Percentiles rank a stretch among this genome's conserved stretches.
These are phyloP conservation scores for Wickerhamiella kurtzmanii DNA, from an alignment of 805 yeast genomes.

Conservation along the genomic window DNA sequence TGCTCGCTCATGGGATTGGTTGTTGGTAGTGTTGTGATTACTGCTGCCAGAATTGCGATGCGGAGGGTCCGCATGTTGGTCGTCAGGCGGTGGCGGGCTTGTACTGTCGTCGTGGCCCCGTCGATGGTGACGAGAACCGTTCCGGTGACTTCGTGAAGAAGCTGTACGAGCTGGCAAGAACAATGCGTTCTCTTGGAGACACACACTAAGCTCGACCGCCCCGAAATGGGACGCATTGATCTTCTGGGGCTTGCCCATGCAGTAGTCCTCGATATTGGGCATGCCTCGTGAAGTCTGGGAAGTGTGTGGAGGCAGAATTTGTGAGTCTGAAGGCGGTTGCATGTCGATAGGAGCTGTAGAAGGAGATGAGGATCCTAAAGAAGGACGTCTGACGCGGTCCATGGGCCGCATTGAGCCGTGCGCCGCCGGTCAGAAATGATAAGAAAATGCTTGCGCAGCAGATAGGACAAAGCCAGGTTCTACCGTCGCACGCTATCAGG, in stretches of 20 bases:
- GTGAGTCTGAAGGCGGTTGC: background rate
- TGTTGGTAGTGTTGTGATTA: no score
- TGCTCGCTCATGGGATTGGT: background rate
- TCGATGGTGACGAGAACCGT: constrained; percentile 2
- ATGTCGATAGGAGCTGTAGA: background rate
- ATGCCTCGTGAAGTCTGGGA: background rate
- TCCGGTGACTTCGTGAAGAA: background rate
- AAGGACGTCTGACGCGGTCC: background rate
- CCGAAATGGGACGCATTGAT: constrained; percentile 24
- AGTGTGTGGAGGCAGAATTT: background rate
- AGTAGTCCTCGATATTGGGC: constrained; percentile 14
- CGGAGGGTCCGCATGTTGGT: background rate
- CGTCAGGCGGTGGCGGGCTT: background rate
- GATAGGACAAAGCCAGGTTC: no score
- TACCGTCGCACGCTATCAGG: no score
- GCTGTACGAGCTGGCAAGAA: constrained; percentile 18
- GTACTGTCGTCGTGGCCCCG: background rate
- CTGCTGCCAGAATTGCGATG: no score
- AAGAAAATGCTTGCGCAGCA: no score
- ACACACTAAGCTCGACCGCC: constrained; percentile 22
- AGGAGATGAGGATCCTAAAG: background rate
- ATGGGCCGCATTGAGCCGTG: background rate
- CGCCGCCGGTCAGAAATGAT: no score
- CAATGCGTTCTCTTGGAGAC: constrained; percentile 24
- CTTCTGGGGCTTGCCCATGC: constrained; percentile 23